Evolutionary conservation across 129 eudicot species (phyloP), one percentile per base, ranked within the genome.

Genomic region (carrot (Daucus carota)): DNA sequence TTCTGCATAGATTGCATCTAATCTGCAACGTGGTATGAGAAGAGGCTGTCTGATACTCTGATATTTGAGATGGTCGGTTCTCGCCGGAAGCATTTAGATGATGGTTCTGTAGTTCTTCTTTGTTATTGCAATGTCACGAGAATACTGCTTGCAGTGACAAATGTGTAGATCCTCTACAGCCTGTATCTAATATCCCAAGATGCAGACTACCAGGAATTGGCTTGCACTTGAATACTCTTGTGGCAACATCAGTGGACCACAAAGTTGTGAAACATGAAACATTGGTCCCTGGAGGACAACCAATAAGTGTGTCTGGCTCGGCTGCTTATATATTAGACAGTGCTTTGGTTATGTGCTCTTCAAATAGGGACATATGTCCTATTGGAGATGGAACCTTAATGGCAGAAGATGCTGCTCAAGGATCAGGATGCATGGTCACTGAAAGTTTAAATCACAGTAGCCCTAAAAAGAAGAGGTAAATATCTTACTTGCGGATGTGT

Each of bases 21-120:
- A 84, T 86, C 83, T 87, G 54, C 82, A 85, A 46, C 88, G 91
- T 69, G 92, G 92, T 28, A 88, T 86, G 87, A 84, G 96, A 84
- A 87, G 97, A 65, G 94, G 99, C 7, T 91, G 99, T n/a, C n/a
- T n/a, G n/a, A n/a, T n/a, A n/a, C n/a, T 83, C 79, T 95, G 17
- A 88, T 88, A 60, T 95, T 89, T 80, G 97, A 95, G 84, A 85
- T 89, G 90, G 75, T 57, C 41, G 99, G 99, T 29, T 71, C 94
- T 71, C 89, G 86, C 46, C 85, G 87, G 72, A 87, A 87, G 83
- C 90, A 76, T 75, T 79, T 91, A 7, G 85, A 83, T 63, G 90
- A 85, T 59, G 75, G 80, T 75, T 73, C 87, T n/a, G n/a, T 31
- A 63, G 57, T 73, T 76, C 92, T 66, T 72, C 89, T 38, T 22